Percentiles rank a stretch among this genome's conserved stretches.
Evolutionary conservation across 2,329 filamentous ascomycete genomes (phyloP).

Genomic region (Paracoccidioides brasiliensis): DNA sequence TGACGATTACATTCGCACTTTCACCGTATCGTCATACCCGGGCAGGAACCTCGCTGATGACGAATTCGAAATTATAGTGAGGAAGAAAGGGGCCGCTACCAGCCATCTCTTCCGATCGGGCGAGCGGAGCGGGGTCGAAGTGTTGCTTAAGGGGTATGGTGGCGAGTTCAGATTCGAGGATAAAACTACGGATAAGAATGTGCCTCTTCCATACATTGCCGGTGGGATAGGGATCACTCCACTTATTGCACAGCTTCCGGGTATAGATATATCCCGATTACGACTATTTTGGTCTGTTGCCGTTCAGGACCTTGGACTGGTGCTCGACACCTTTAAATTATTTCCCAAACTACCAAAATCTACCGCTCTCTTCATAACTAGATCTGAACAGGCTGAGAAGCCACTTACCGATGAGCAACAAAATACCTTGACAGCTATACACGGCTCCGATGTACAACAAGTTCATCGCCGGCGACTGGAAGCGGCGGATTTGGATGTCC

Average conservation of each 20-base stretch:
- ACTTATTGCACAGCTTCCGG: slow-evolving; percentile 53
- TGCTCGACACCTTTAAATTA: slow-evolving; percentile 43
- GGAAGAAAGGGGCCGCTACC: slow-evolving; percentile 58
- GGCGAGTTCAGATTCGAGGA: slow-evolving; percentile 44
- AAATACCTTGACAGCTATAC: slow-evolving; percentile 30
- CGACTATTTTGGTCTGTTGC: slow-evolving; percentile 56
- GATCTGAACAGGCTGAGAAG: slow-evolving; percentile 15
- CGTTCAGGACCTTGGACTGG: slow-evolving; percentile 49
- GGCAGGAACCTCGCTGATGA: slow-evolving; percentile 22
- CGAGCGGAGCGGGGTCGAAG: slow-evolving; percentile 40
- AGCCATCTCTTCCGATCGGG: slow-evolving; percentile 49
- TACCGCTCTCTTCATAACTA: slow-evolving; percentile 54
- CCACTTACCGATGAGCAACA: slow-evolving; percentile 21
- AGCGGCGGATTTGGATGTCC: slow-evolving; percentile 33
- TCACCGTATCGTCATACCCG: slow-evolving; percentile 59
- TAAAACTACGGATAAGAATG: slow-evolving; percentile 10
- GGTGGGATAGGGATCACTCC: slow-evolving; percentile 78
- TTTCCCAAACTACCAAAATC: slow-evolving; percentile 39
- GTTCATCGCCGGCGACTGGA: slow-evolving; percentile 36
- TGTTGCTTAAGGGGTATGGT: slow-evolving; percentile 61
- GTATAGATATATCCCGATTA: slow-evolving; percentile 38
- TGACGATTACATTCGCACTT: slow-evolving; percentile 72
- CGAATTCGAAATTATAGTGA: slow-evolving; percentile 59
- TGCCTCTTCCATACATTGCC: slow-evolving; percentile 51
- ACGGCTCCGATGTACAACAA: slow-evolving; percentile 16